Evolutionary conservation across 768 basidiomycete species (phyloP), one percentile per base, ranked within the genome.

Genomic region (Russula emetica): DNA sequence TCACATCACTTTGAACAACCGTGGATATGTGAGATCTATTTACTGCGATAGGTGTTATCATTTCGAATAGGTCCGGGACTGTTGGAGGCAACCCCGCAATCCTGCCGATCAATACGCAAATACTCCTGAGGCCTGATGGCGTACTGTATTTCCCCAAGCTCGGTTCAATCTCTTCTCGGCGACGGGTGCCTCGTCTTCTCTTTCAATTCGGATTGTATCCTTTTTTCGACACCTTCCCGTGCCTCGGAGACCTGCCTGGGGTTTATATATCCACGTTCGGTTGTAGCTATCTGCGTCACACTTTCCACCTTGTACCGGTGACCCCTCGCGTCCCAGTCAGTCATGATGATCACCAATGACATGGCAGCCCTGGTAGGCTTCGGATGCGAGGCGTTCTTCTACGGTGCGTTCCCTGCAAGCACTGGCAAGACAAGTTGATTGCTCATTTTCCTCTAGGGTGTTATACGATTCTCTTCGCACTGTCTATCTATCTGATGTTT

Each of bases 331-430:
- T 47, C 45, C 42, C 14, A 9, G 44, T 20, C 51, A 55, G 30
- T 20, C 20, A 76, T 74, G 72, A 42, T 36, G 24, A 72, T 76
- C 47, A 60, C 68, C 1, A 68, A 63, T 18, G 72, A 77, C 58
- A 18, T 77, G 2, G 72, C 77, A 40, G 72, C 75, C 14, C 64
- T 78, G 54, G 69, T 77, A 51, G 77, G 77, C 28, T 78, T 78
- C 55, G 73, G 61, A 3, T 75, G 72, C 64, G 78, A 78, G 63
- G 70, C 75, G 0, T 70, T 70, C 18, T 65, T 77, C 16, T 78
- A 75, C 70, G 78, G 78, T 76, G 36, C 40, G 67, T 63, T 0
- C 32, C 18, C 13, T 10, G 6, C 49, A 70, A 7, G 72, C 74
- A 55, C 73, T 73, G 60, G 71, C 20, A 18, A n/a, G 26, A 32